Evolutionary conservation across 495 filamentous ascomycete species (phyloP), one percentile per base, ranked within the genome.

Genomic region (Halenospora varia): DNA sequence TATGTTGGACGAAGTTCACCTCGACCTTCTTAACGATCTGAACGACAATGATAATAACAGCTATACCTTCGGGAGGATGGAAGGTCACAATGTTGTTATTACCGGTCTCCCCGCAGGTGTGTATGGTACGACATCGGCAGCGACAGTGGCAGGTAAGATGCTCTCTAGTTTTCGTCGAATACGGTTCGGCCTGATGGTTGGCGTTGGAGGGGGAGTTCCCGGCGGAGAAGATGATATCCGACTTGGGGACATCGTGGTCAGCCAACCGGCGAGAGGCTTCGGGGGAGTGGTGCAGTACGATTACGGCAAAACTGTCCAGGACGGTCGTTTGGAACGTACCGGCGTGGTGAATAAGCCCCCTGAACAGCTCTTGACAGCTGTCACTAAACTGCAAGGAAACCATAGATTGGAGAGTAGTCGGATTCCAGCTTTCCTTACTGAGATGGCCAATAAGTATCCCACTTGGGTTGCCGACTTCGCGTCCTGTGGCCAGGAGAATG

Each of bases 101-200:
- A 58, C 68, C 18, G 53, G 59, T 55, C 45, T 72, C 6, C 70
- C 70, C 13, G 4, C 29, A 4, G 29, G 29, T 1, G 51, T 25
- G 24, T 41, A 39, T 42, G 51, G 51, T 10, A 42, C 35, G n/a
- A 54, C 57, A 2, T 62, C 65, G 1, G 68, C 69, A 6, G 63
- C 70, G 8, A 56, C 11, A 6, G 68, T 71, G 1, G 70, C 62
- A 2, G 66, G 15, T 56, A 62, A 9, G 13, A 45, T 45, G 42
- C 42, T 45, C 4, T 8, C 42, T n/a, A 75, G 50, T 23, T 82
- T 80, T 57, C 63, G 71, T 9, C 64, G 65, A 11, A 57, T 80
- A 22, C 59, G 68, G 20, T 56, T 75, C 49, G 58, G 68, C n/a
- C 60, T 81, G 22, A 72, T 80, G 60, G 75, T 82, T 1, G 76